Evolutionary conservation across 352 stramenopile species (phyloP).

Genomic region (Pythium utonaiense): DNA sequence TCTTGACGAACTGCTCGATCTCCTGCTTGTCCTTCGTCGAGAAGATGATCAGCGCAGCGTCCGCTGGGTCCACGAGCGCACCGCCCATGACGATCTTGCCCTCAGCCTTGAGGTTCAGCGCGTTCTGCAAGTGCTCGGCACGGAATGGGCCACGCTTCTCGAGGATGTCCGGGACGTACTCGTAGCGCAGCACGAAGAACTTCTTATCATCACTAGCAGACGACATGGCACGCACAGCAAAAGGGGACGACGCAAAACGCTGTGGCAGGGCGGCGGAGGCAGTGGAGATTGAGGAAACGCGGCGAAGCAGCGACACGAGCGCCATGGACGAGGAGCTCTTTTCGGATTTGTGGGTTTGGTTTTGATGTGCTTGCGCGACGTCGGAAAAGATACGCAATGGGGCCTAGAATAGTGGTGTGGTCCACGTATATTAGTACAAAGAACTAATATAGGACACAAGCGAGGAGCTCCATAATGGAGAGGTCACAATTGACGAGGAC

Average conservation of each 20-base stretch:
- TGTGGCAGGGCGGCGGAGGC: neutral
- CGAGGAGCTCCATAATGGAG: neutral
- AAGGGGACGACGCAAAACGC: neutral
- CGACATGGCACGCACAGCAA: constrained; percentile 27
- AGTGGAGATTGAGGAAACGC: constrained; percentile 6
- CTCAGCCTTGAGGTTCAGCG: constrained; percentile 44
- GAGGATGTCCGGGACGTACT: constrained; percentile 72
- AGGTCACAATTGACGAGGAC: neutral
- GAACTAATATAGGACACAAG: neutral
- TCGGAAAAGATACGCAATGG: neutral
- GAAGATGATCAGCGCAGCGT: constrained; percentile 66
- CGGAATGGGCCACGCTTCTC: constrained; percentile 70
- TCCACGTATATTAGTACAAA: neutral
- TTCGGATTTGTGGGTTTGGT: neutral
- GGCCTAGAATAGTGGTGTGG: neutral
- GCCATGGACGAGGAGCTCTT: constrained; percentile 5
- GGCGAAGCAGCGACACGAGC: constrained; percentile 13
- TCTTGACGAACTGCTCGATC: constrained; percentile 62
- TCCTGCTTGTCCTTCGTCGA: constrained; percentile 45
- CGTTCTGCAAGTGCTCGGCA: constrained; percentile 52
- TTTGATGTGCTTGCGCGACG: neutral
- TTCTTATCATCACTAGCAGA: constrained; percentile 44
- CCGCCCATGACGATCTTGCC: constrained; percentile 67
- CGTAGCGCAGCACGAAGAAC: constrained; percentile 69
- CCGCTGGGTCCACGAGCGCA: constrained; percentile 58